Evolutionary conservation across 2,329 filamentous ascomycete genomes (phyloP).

Genomic region (Fusarium caatingaense): DNA sequence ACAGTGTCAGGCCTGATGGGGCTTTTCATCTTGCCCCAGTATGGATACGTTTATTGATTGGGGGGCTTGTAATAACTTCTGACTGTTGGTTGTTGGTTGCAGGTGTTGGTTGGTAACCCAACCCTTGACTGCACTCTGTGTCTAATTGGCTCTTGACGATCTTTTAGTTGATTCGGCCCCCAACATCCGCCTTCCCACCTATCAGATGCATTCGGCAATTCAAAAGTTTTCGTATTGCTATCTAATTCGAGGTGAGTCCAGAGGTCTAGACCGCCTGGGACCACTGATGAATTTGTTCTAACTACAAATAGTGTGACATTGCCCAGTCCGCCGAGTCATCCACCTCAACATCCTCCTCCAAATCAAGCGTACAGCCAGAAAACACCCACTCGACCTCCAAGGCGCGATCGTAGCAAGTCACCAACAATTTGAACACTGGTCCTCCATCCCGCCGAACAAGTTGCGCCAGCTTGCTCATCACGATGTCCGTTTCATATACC

Average conservation of each 20-base stretch:
- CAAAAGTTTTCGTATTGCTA: rapidly evolving
- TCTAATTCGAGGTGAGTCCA: rapidly evolving
- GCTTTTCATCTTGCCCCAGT: background rate
- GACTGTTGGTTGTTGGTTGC: background rate
- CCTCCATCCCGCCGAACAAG: background rate
- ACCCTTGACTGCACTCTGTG: background rate
- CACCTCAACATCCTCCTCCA: background rate
- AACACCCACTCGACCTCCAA: background rate
- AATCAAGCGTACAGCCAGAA: background rate
- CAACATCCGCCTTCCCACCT: background rate
- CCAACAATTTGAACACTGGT: background rate
- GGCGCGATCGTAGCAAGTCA: background rate
- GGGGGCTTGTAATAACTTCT: background rate
- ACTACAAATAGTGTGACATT: background rate
- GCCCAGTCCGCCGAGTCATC: background rate
- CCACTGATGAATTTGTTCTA: background rate
- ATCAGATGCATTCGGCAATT: background rate
- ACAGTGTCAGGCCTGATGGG: too few species aligned
- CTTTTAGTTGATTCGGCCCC: background rate
- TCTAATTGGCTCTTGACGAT: background rate
- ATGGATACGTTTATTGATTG: background rate
- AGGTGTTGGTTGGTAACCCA: background rate
- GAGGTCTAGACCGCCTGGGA: background rate
- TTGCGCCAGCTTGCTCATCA: background rate
- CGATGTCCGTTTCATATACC: background rate